Base-by-base conservation (phyloP, 208 protist genomes). In the Balamuthia mandrillaris region DNA sequence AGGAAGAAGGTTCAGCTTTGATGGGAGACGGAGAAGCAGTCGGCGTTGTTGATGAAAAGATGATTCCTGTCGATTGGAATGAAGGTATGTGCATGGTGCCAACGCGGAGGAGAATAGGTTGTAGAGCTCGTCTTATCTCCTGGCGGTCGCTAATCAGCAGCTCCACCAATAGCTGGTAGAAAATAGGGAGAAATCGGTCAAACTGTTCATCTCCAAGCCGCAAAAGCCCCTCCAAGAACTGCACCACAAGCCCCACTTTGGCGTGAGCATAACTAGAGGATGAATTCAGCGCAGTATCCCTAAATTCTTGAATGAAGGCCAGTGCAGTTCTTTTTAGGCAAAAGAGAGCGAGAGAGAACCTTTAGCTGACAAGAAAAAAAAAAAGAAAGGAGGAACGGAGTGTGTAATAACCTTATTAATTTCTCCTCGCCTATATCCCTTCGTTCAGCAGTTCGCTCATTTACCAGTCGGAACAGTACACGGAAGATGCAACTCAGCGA, bases 231-330 rank as follows among this genome's bases (percentile, higher is more conserved):
- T 74, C 41, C 9, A 74, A 42, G 63, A 74, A 52, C 63, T 74
- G 63, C 37, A 74, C 63, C 63, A 74, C 51, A 42, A 74, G 33
- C 21, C 63, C 63, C 33, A 74, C 63, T 42, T 74, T 74, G 63
- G 63, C 44, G 41, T 74, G 63, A 7, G 63, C 44, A 42, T 74
- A 74, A 4, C 41, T 35, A 35, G 63, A 74, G 3, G 63, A 74
- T 6, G 63, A 74, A 27, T 74, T 74, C 24, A 74, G 39, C 18
- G 63, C 63, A 6, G 63, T 74, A 35, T 74, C 41, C 5, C 44
- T 74, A 27, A 74, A 74, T 42, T 74, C 63, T 1, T 49, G 24
- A 18, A 31, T 5, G 63, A 74, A 74, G 41, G 44, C 63, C 41
- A 42, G 44, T 21, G 51, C 12, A 0, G 35, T 18, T 42, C 63